phyloP scores from a whole-genome alignment of 352 stramenopile genomes.

The Globisporangium radiosum region DNA sequence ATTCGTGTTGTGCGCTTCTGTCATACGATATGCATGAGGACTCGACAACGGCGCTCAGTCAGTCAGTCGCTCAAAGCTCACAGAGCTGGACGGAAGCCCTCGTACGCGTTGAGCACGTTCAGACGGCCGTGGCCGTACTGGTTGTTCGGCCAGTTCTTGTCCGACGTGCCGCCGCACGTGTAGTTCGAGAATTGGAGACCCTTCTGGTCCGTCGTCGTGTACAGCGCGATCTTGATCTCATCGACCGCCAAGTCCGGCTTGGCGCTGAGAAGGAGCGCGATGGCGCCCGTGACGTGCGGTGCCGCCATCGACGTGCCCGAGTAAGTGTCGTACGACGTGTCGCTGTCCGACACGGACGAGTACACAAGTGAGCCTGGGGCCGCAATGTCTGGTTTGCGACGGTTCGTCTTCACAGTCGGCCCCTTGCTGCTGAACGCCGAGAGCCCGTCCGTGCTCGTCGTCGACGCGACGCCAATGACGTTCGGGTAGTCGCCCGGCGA shows the following conservation, averaged over 20 bases:
- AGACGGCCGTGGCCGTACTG: slow-evolving; percentile 9
- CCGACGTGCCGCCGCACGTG: slow-evolving; percentile 21
- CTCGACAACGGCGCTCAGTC: too few relatives aligned
- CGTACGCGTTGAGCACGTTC: not conserved
- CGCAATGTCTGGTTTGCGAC: slow-evolving; percentile 17
- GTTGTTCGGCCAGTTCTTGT: slow-evolving; percentile 33
- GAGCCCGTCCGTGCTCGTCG: slow-evolving; percentile 9
- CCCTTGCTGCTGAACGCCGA: slow-evolving; percentile 13
- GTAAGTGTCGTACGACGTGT: slow-evolving; percentile 5
- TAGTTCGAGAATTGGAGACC: not conserved
- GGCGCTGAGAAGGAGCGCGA: slow-evolving; percentile 21
- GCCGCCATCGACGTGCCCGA: slow-evolving; percentile 23
- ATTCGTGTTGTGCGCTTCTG: too few relatives aligned
- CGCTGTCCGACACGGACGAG: slow-evolving; percentile 5
- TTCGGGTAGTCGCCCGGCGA: slow-evolving; percentile 19
- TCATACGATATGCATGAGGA: too few relatives aligned
- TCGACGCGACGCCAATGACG: slow-evolving; percentile 23
- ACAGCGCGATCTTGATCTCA: slow-evolving; percentile 12
- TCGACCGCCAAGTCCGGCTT: slow-evolving; percentile 15
- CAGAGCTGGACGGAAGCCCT: too few relatives aligned
- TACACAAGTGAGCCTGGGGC: slow-evolving; percentile 15
- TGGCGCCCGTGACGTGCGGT: slow-evolving; percentile 20
- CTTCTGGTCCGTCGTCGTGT: slow-evolving; percentile 5
- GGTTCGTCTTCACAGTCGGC: too few relatives aligned
- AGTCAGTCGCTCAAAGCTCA: too few relatives aligned